phyloP scores from a whole-genome alignment of 441 rosid genomes.

The Mallotus repandus region DNA sequence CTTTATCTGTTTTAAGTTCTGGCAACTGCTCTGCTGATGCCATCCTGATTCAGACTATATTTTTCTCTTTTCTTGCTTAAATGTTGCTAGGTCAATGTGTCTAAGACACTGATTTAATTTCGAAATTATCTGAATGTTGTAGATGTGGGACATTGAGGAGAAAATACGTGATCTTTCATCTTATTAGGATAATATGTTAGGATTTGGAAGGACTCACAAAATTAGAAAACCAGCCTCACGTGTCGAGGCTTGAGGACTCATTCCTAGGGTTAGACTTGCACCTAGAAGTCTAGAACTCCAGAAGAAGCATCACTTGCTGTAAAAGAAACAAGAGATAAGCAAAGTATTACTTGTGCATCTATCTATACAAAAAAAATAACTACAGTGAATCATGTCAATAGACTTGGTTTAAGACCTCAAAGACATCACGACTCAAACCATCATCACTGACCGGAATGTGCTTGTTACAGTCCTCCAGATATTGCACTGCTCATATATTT shows the following conservation, averaged over 20 bases:
- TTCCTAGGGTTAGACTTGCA: neutral
- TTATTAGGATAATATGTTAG: neutral
- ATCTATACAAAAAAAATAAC: neutral
- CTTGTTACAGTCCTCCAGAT: neutral
- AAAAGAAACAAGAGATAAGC: neutral
- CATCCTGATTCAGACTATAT: neutral
- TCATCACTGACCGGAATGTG: neutral
- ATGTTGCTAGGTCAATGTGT: neutral
- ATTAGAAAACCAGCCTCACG: neutral
- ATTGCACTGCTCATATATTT: neutral
- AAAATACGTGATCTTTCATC: neutral
- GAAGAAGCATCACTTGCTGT: neutral
- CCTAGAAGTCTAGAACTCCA: neutral
- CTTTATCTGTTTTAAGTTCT: neutral
- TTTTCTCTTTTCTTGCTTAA: constrained; percentile 4
- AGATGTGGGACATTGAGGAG: neutral
- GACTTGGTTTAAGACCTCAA: neutral
- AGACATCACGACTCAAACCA: neutral
- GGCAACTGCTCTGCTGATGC: neutral
- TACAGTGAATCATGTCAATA: neutral
- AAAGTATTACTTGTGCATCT: neutral
- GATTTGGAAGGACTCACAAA: neutral
- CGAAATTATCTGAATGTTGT: neutral
- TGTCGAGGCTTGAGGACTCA: neutral
- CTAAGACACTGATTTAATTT: neutral